Conservation (phyloP, 139 green algal genomes). For the Chlamydomonas sp. region DNA sequence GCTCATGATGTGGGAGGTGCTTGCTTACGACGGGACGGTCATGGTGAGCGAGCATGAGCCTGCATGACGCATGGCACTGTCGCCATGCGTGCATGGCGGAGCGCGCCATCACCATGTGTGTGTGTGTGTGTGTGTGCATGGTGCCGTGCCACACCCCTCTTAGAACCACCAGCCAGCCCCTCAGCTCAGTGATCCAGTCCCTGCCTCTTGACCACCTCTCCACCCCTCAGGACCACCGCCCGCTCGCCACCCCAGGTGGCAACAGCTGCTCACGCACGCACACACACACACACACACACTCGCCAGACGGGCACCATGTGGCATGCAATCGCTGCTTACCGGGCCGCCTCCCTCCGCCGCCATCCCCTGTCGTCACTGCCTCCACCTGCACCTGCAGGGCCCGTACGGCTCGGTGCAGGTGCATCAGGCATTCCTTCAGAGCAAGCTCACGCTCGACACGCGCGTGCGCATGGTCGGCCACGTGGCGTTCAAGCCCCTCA, state of each 20-base stretch:
- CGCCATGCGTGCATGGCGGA: too few relatives aligned
- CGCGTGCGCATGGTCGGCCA: constrained; percentile 11
- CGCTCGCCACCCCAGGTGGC: too few relatives aligned
- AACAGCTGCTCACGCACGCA: too few relatives aligned
- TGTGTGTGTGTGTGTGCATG: neutral
- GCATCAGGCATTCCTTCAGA: constrained; percentile 10
- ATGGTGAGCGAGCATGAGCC: neutral
- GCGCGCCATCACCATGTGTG: neutral
- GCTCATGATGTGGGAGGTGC: constrained; percentile 12
- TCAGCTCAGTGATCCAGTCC: too few relatives aligned
- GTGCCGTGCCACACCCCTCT: neutral
- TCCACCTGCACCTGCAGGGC: neutral
- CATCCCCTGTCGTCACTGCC: too few relatives aligned
- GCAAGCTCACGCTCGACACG: constrained; percentile 2
- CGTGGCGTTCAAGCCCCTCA: constrained; percentile 10
- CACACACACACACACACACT: too few relatives aligned
- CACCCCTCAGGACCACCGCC: too few relatives aligned
- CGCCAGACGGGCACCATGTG: too few relatives aligned
- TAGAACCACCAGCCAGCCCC: too few relatives aligned
- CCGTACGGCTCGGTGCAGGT: constrained; percentile 7
- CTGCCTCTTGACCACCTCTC: too few relatives aligned
- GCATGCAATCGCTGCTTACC: too few relatives aligned
- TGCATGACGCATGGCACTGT: neutral
- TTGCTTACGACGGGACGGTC: constrained; percentile 3
- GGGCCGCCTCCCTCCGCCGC: too few relatives aligned